phyloP scores from a whole-genome alignment of 2,329 filamentous ascomycete species.

The Ampelomyces quisqualis region DNA sequence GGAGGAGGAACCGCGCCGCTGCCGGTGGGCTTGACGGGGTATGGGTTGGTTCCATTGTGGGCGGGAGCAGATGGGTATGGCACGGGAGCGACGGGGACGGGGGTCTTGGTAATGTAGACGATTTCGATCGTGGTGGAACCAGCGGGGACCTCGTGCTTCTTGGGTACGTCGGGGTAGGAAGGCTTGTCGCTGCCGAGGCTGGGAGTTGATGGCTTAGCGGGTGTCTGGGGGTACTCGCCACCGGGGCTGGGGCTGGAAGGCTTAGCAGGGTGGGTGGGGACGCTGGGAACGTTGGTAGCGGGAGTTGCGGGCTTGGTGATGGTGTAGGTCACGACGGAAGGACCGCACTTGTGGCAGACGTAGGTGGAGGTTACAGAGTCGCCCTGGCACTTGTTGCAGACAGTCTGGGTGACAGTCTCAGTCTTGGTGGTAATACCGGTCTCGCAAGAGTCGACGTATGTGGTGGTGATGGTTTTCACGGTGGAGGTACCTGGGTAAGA shows the following conservation, averaged over 20 bases:
- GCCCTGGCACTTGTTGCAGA: slow-evolving; percentile 5
- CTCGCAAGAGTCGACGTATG: slow-evolving; percentile 6
- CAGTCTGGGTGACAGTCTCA: slow-evolving; percentile 5
- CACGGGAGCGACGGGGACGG: slow-evolving; percentile 1
- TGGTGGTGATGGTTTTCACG: slow-evolving; percentile 3
- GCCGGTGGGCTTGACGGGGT: slow-evolving; percentile 3
- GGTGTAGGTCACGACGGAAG: slow-evolving; percentile 5
- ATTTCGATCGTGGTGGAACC: slow-evolving; percentile 3
- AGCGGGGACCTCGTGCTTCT: slow-evolving; percentile 4
- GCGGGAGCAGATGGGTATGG: slow-evolving; percentile 3
- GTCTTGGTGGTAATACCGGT: slow-evolving; percentile 6
- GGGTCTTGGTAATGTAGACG: slow-evolving; percentile 7
- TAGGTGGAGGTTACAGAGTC: slow-evolving; percentile 6
- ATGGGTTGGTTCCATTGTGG: neutral
- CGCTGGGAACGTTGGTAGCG: slow-evolving; percentile 1
- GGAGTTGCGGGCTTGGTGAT: slow-evolving; percentile 6
- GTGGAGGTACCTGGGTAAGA: slow-evolving; percentile 1
- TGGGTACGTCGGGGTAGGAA: slow-evolving; percentile 2
- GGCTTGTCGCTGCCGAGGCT: slow-evolving; percentile 1
- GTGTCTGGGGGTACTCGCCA: neutral
- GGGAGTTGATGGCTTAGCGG: neutral
- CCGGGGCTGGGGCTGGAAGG: slow-evolving; percentile 1
- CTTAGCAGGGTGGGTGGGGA: neutral
- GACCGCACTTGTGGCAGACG: slow-evolving; percentile 7
- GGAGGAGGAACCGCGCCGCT: neutral